These are phyloP conservation scores for Hemerocallis citrina DNA, from an alignment of 106 monocot genomes.

Conservation along the genomic window DNA sequence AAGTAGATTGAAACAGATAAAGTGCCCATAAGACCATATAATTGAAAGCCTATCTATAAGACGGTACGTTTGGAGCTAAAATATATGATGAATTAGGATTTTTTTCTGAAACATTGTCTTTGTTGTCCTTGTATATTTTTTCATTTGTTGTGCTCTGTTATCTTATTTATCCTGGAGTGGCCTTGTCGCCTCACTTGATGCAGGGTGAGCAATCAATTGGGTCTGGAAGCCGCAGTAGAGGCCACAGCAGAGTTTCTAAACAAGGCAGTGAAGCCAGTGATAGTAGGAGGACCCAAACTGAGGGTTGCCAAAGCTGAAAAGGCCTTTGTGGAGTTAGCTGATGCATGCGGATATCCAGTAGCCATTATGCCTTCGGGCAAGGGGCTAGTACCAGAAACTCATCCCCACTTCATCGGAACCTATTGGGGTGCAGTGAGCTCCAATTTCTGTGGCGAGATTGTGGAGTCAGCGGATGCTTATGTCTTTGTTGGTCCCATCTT, in stretches of 20 bases:
- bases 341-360: conserved; percentile 33
- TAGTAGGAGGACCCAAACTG: conserved; percentile 22
- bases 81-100: too few relatives aligned
- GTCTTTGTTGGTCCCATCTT: conserved; percentile 37
- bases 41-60: too few relatives aligned
- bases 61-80: too few relatives aligned
- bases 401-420: conserved; percentile 39
- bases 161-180: background rate
- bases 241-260: conserved; percentile 15
- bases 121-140: too few relatives aligned
- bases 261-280: conserved; percentile 21
- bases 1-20: too few relatives aligned
- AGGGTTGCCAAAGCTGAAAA: conserved; percentile 21
- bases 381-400: conserved; percentile 32
- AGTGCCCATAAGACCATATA: too few relatives aligned
- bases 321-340: conserved; percentile 26
- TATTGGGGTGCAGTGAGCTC: conserved; percentile 53
- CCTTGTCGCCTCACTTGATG: background rate
- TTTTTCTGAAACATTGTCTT: too few relatives aligned
- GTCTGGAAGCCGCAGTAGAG: conserved; percentile 20
- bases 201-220: conserved; percentile 21
- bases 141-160: too few relatives aligned
- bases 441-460: conserved; percentile 33
- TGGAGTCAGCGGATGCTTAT: conserved; percentile 41
- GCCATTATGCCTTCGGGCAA: conserved; percentile 46